Evolutionary conservation across 257 asterid species (phyloP).

Genomic region (Datura wrightii): DNA sequence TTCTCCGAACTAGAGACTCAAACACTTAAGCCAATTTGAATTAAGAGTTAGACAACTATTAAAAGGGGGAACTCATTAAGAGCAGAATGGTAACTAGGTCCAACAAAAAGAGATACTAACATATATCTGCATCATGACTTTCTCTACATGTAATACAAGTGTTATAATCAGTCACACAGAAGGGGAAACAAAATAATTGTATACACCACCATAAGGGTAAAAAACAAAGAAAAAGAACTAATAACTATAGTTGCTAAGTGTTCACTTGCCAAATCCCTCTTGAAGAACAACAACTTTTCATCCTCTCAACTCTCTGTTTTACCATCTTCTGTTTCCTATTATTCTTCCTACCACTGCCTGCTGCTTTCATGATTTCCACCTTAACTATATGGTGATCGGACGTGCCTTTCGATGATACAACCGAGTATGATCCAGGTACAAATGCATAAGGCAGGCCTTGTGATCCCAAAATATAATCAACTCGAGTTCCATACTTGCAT

Average conservation of each 20-base stretch:
- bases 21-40: not conserved
- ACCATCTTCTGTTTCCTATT: constrained; percentile 45
- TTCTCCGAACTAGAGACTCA: not conserved
- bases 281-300: constrained; percentile 55
- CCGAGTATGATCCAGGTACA: constrained; percentile 89
- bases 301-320: constrained; percentile 45
- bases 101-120: not conserved
- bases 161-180: not conserved
- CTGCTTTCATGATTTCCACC: constrained; percentile 68
- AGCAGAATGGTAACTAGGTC: not conserved
- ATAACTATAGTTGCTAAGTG: not conserved
- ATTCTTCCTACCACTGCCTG: constrained; percentile 34
- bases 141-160: not conserved
- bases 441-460: constrained; percentile 56
- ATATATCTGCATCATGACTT: not conserved
- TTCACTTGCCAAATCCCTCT: constrained; percentile 40
- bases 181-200: not conserved
- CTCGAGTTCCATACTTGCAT: constrained; percentile 93
- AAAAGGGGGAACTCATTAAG: not conserved
- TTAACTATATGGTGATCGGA: constrained; percentile 93
- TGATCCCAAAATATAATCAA: constrained; percentile 77
- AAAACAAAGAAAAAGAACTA: not conserved
- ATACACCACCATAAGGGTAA: not conserved
- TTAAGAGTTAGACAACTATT: not conserved
- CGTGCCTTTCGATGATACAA: constrained; percentile 86